phyloP scores from a whole-genome alignment of 805 yeast species.

The Brettanomyces nanus region DNA sequence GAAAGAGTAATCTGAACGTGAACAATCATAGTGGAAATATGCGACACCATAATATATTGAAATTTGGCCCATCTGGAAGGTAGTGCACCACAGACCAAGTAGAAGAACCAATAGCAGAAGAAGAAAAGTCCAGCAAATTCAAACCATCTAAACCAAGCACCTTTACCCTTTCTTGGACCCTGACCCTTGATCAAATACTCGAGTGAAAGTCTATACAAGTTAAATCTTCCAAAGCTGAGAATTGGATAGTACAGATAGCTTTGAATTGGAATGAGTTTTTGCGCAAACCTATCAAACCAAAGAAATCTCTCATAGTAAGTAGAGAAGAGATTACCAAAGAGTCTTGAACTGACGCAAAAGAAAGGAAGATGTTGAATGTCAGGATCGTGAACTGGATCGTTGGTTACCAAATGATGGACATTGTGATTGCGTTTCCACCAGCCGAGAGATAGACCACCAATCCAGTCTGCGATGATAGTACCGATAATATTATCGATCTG shows the following conservation, averaged over 20 bases:
- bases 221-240: constrained; percentile 76
- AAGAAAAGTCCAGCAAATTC: constrained; percentile 63
- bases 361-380: constrained; percentile 91
- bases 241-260: constrained; percentile 69
- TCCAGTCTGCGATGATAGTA: constrained; percentile 61
- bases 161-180: constrained; percentile 76
- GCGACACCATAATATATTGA: constrained; percentile 61
- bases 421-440: constrained; percentile 96
- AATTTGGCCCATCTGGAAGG: constrained; percentile 48
- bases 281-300: constrained; percentile 61
- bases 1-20: constrained; percentile 87
- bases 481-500: constrained; percentile 71
- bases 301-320: constrained; percentile 68
- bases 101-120: constrained; percentile 80
- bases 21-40: constrained; percentile 79
- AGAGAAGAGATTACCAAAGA: constrained; percentile 64
- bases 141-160: constrained; percentile 78
- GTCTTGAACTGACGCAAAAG: constrained; percentile 71
- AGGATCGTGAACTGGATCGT: constrained; percentile 90
- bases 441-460: constrained; percentile 84
- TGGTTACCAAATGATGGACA: constrained; percentile 87
- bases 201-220: constrained; percentile 78
- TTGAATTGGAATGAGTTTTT: constrained; percentile 53
- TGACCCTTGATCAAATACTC: constrained; percentile 61
- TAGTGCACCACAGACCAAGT: constrained; percentile 46